Evolutionary conservation across 352 stramenopile species (phyloP), one percentile per base, ranked within the genome.

Genomic region (Globisporangium emineosum): DNA sequence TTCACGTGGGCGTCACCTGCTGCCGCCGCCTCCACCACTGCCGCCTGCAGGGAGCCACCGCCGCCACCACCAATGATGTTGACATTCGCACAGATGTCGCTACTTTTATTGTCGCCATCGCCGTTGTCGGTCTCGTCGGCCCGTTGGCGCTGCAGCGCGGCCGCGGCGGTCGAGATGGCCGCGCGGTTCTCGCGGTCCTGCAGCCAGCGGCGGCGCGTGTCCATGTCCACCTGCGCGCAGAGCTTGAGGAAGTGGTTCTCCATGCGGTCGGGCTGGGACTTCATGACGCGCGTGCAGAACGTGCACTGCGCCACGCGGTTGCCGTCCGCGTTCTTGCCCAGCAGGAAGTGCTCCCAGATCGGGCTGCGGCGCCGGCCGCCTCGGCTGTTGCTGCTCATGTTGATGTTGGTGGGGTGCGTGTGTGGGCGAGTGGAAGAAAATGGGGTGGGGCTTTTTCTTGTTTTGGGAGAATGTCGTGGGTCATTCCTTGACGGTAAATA

Each of bases 161-260:
- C 55, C 5, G 33, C 35, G 35, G 55, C 55, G 21, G 35, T 30
- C 29, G 57, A 52, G 42, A 63, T 63, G 17, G 57, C 3, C 2
- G 27, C 50, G 25, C 49, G 50, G 60, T 58, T 35, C 25, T 57
- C 60, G 32, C 62, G 62, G 29, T 60, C 54, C 23, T 51, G 53
- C 53, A 64, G 37, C 62, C 62, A 68, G 23, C 49, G 55, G 19
- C 56, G 19, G 29, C 62, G 62, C 54, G 43, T 50, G 30, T 52
- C 49, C n/a, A 21, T 23, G 49, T 68, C 62, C n/a, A 58, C 62
- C 21, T 59, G 33, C n/a, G 19, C 21, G 21, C 62, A 68, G 55
- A 68, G 54, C 35, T 63, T 63, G 55, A 68, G 37, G 8, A 68
- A 68, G 62, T 68, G 62, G 55, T 63, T 63, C 54, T 63, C 62